Conservation (phyloP, 306 rosid genomes). For the Acacia acuminata region DNA sequence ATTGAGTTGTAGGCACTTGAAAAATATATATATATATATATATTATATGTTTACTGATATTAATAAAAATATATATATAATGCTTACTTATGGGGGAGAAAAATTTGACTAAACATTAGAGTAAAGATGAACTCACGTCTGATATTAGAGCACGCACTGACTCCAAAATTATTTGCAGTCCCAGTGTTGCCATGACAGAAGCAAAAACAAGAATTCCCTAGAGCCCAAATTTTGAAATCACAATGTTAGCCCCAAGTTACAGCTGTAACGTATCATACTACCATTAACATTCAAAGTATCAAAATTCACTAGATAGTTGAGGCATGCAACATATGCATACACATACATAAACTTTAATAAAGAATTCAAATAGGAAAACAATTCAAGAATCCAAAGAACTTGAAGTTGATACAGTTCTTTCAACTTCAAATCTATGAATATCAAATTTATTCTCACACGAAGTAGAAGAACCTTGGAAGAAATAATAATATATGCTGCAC, state of each 20-base stretch:
- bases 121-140: constrained; percentile 53
- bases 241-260: constrained; percentile 18
- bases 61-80: too few relatives aligned
- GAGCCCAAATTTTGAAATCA: constrained; percentile 32
- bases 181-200: constrained; percentile 98
- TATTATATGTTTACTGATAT: not conserved
- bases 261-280: not conserved
- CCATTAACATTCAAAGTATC: not conserved
- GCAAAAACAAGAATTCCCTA: constrained; percentile 99
- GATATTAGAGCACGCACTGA: constrained; percentile 68
- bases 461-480: not conserved
- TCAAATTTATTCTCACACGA: not conserved
- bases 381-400: not conserved
- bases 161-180: constrained; percentile 97
- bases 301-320: not conserved
- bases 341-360: not conserved
- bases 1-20: constrained; percentile 1
- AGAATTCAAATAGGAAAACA: not conserved
- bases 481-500: not conserved
- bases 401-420: not conserved
- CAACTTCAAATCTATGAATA: not conserved
- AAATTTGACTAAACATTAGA: constrained; percentile 11
- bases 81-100: not conserved
- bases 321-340: not conserved
- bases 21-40: not conserved